A percentile compares a stretch with the other conserved stretches of the same genome.
phyloP scores from a whole-genome alignment of 75 land plant genomes.

The Picea glauca region DNA sequence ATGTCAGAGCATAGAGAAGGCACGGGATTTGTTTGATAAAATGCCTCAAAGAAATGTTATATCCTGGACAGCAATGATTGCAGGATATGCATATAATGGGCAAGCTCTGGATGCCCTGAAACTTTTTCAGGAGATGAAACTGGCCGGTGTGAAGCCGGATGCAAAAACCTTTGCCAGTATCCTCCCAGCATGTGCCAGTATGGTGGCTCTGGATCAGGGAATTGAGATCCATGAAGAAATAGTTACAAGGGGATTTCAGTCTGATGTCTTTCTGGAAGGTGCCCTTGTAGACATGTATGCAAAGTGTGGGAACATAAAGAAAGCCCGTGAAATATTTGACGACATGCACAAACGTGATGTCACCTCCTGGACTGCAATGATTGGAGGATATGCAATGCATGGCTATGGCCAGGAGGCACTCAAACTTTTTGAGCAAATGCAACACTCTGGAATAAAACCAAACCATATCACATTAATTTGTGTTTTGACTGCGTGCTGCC shows the following conservation, averaged over 20 bases:
- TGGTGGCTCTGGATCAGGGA: slow-evolving; percentile 11
- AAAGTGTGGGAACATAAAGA: slow-evolving; percentile 19
- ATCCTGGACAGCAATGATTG: no score
- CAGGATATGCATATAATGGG: no score
- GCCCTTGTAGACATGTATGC: slow-evolving; percentile 55
- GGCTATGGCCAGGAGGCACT: slow-evolving; percentile 27
- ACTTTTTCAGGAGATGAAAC: no score
- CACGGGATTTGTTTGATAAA: neutral
- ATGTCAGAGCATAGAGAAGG: neutral
- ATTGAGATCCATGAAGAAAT: slow-evolving; percentile 36
- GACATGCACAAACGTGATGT: slow-evolving; percentile 22
- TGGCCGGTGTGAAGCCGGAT: no score
- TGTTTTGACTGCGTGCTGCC: slow-evolving; percentile 57
- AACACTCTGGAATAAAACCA: neutral
- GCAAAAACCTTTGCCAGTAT: slow-evolving; percentile 4
- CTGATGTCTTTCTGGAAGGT: slow-evolving; percentile 20
- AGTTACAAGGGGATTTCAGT: slow-evolving; percentile 24
- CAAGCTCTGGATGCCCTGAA: no score
- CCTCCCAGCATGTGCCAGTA: slow-evolving; percentile 22
- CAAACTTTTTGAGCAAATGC: slow-evolving; percentile 28
- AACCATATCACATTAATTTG: slow-evolving; percentile 14
- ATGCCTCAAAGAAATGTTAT: no score
- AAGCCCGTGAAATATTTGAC: slow-evolving; percentile 29
- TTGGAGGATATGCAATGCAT: slow-evolving; percentile 23
- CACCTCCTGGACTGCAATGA: slow-evolving; percentile 39